Percentiles rank a stretch among this genome's conserved stretches.
phyloP scores from a whole-genome alignment of 164 flowering plant genomes.

The Vitis vinifera region ASM3070453v1 NC_081810.1:4121001-4121500 shows the following conservation, averaged over 20 bases:
- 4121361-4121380: constrained; percentile 53
- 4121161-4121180: neutral
- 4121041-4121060: neutral
- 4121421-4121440: constrained; percentile 93
- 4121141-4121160: constrained; percentile 63
- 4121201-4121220: too few species aligned
- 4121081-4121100: constrained; percentile 83
- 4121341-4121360: neutral
- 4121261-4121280: too few species aligned
- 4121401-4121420: constrained; percentile 76
- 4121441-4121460: constrained; percentile 1
- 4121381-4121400: constrained; percentile 88
- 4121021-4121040: too few species aligned
- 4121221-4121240: too few species aligned
- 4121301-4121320: too few species aligned
- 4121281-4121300: too few species aligned
- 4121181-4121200: too few species aligned
- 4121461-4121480: too few species aligned
- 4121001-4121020: neutral
- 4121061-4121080: constrained; percentile 83
- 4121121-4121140: constrained; percentile 95
- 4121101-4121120: constrained; percentile 88
- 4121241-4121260: too few species aligned
- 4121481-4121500: too few species aligned
- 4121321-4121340: too few species aligned